Base-by-base conservation (phyloP, 164 flowering plant species). In the Paratinospora sagittata region DNA sequence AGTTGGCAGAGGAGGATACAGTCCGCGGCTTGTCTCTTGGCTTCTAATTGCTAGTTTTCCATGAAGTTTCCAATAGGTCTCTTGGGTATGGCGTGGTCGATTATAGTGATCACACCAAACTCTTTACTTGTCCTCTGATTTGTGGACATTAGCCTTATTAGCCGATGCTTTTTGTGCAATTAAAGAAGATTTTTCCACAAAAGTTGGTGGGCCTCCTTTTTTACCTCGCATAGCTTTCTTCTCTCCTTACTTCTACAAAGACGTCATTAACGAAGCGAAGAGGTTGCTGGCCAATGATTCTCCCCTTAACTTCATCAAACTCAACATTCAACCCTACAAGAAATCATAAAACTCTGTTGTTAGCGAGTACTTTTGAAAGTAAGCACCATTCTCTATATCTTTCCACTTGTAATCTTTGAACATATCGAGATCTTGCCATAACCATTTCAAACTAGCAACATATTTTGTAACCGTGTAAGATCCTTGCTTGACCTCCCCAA, bases 41-140 rank as follows among this genome's bases (percentile, higher is more conserved):
- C 39, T 36, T 73, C 58, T 41, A 67, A 37, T 73, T 66, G 75
- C 75, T 23, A 39, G 75, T 19, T 73, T 57, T 8, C 65, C 66
- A 12, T 73, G 66, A n/a, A n/a, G n/a, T n/a, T n/a, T n/a, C n/a
- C n/a, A n/a, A n/a, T n/a, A n/a, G n/a, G n/a, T n/a, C n/a, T 66
- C 66, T 3, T 27, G 57, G 27, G 75, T 73, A 39, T 73, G 57
- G 6, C 58, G 24, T 23, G 70, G 39, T n/a, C 67, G 67, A 26
- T 58, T 58, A 16, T 66, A 73, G 27, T 55, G 19, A 16, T 66
- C 69, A 49, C 70, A 72, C 64, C 69, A 72, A 36, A 8, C 39
- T 3, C 39, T 36, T 8, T 36, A 8, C 39, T 36, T 36, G 39
- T 36, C 39, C 39, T 36, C 39, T 3, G 39, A 36, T 36, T 36